phyloP scores from a whole-genome alignment of 1,139 yeast species.

The Magnusiomyces magnusii region DNA sequence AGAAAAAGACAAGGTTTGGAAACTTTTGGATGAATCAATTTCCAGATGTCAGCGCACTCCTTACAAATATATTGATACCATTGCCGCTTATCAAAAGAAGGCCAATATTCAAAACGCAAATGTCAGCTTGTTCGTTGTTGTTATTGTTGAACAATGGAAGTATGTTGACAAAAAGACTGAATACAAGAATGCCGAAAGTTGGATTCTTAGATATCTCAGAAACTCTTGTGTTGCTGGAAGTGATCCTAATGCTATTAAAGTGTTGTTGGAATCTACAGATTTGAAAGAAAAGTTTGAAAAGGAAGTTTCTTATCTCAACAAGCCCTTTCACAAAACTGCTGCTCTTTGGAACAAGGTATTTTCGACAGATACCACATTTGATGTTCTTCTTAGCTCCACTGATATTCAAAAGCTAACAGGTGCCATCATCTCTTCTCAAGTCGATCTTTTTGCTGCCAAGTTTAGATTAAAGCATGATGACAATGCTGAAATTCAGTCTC shows the following conservation, averaged over 20 bases:
- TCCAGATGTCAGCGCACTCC: slow-evolving; percentile 67
- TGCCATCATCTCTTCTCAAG: neutral
- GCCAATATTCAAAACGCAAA: slow-evolving; percentile 23
- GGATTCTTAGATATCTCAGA: slow-evolving; percentile 43
- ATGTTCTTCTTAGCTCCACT: neutral
- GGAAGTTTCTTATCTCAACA: neutral
- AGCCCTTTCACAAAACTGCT: neutral
- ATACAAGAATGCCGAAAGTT: slow-evolving; percentile 33
- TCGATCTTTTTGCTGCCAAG: slow-evolving; percentile 6
- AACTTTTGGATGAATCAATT: slow-evolving; percentile 63
- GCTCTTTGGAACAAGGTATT: neutral
- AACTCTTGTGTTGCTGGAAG: slow-evolving; percentile 30
- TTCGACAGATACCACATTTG: slow-evolving; percentile 1
- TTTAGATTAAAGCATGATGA: slow-evolving; percentile 4
- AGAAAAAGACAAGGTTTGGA: slow-evolving; percentile 40
- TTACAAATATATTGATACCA: slow-evolving; percentile 69
- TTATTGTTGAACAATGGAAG: slow-evolving; percentile 65
- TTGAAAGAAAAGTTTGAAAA: neutral
- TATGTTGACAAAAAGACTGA: slow-evolving; percentile 39
- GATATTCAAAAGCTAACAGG: neutral
- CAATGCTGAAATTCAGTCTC: neutral
- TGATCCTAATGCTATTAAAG: slow-evolving; percentile 14
- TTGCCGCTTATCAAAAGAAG: slow-evolving; percentile 34
- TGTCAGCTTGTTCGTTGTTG: slow-evolving; percentile 60
- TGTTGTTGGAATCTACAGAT: neutral